phyloP scores from a whole-genome alignment of 148 eudicot species.

The Fagopyrum esculentum region DNA sequence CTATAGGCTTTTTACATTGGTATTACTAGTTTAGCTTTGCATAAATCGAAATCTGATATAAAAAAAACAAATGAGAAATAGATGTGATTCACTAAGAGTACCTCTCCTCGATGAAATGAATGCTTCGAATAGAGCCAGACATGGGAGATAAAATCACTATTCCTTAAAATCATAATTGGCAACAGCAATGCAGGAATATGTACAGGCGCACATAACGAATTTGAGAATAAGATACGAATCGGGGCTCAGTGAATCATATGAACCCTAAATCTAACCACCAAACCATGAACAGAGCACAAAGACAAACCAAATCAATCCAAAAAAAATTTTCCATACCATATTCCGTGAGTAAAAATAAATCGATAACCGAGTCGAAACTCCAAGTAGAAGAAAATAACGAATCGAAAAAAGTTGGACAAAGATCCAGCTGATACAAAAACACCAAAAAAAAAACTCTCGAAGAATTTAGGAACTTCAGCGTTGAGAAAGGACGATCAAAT shows the following conservation, averaged over 20 bases:
- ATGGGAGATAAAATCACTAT: background rate
- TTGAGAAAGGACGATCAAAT: conserved; percentile 1
- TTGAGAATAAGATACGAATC: background rate
- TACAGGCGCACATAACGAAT: conserved; percentile 6
- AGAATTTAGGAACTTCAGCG: background rate
- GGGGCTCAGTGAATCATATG: background rate
- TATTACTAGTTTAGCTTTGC: background rate
- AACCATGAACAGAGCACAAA: background rate
- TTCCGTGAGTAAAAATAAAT: background rate
- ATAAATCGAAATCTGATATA: background rate
- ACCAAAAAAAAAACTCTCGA: background rate
- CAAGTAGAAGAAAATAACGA: conserved; percentile 2
- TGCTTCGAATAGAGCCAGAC: background rate
- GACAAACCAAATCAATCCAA: background rate
- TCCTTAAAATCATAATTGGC: background rate
- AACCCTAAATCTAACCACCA: conserved; percentile 3
- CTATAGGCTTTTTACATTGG: background rate
- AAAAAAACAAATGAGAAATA: background rate
- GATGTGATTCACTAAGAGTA: background rate
- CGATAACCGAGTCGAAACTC: background rate
- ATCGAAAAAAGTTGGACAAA: background rate
- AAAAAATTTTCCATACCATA: background rate
- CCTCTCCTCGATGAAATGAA: background rate
- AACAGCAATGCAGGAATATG: conserved; percentile 1
- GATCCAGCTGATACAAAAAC: conserved; percentile 8